Evolutionary conservation across 2,329 filamentous ascomycete genomes (phyloP).

Genomic region (Aphanoascus verrucosus): DNA sequence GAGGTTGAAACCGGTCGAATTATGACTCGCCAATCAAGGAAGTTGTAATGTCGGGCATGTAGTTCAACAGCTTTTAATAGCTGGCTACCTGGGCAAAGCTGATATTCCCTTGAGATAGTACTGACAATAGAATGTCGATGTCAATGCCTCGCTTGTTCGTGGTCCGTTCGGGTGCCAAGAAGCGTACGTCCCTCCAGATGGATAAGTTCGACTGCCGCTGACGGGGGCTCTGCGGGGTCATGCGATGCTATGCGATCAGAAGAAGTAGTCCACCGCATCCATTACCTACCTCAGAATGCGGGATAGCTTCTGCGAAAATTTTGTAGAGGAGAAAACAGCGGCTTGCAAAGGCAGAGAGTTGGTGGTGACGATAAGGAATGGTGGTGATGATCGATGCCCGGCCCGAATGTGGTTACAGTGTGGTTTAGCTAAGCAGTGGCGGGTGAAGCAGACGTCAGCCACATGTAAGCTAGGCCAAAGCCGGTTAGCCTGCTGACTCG

Average conservation of each 20-base stretch:
- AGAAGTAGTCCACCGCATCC: neutral
- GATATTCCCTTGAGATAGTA: conserved; percentile 1
- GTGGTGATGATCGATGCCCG: neutral
- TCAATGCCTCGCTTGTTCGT: neutral
- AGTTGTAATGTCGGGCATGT: neutral
- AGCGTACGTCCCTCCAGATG: neutral
- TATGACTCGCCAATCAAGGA: neutral
- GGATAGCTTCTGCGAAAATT: neutral
- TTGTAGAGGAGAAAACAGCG: too few relatives aligned
- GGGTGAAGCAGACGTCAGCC: neutral
- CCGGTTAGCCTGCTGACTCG: neutral
- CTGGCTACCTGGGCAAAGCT: neutral
- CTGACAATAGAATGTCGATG: neutral
- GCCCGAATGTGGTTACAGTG: neutral
- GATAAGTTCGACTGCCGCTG: neutral
- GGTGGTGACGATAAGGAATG: neutral
- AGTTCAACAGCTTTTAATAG: neutral
- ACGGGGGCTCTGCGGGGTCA: neutral
- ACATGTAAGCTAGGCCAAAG: neutral
- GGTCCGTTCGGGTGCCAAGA: neutral
- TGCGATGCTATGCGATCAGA: neutral
- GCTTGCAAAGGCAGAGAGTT: neutral
- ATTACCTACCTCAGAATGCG: neutral
- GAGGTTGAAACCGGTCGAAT: conserved; percentile 1
- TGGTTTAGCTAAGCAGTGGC: conserved; percentile 1